A percentile compares a stretch with the other conserved stretches of the same genome.
phyloP scores from a whole-genome alignment of 1,139 yeast genomes.

The Saccharomyces hybrid region DNA sequence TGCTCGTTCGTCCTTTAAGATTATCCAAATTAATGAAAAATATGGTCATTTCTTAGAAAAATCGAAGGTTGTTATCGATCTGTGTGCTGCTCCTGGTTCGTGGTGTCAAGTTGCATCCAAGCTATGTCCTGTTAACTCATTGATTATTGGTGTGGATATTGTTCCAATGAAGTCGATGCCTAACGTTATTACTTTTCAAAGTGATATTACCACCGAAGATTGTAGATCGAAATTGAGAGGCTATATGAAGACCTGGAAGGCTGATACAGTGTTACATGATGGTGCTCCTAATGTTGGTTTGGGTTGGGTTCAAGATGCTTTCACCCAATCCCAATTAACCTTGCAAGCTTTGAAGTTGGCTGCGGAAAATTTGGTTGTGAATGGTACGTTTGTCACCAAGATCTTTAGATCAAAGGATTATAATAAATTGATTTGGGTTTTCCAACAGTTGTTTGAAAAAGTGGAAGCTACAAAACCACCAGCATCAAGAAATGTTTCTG shows the following conservation, averaged over 20 bases:
- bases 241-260: constrained; percentile 97
- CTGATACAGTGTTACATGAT: constrained; percentile 95
- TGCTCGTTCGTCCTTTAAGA: constrained; percentile 97
- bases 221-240: constrained; percentile 91
- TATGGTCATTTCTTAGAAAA: constrained; percentile 91
- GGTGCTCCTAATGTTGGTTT: constrained; percentile 99
- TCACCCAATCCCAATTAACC: constrained; percentile 92
- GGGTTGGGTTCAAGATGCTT: constrained; percentile 99
- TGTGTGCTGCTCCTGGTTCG: constrained; percentile 99
- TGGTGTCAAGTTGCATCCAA: constrained; percentile 99
- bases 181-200: constrained; percentile 86
- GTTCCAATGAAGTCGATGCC: constrained; percentile 95
- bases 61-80: constrained; percentile 94
- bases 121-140: constrained; percentile 82
- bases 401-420: constrained; percentile 96
- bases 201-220: constrained; percentile 96
- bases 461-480: constrained; percentile 99
- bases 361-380: constrained; percentile 82
- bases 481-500: constrained; percentile 96
- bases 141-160: constrained; percentile 94
- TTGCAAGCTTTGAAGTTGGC: constrained; percentile 89
- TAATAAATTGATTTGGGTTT: constrained; percentile 94
- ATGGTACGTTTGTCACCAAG: constrained; percentile 96
- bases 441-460: constrained; percentile 87
- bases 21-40: constrained; percentile 90